Percentiles rank a stretch among this genome's conserved stretches.
Evolutionary conservation across 2,329 filamentous ascomycete species (phyloP).

Genomic region (Fusarium stilboides): DNA sequence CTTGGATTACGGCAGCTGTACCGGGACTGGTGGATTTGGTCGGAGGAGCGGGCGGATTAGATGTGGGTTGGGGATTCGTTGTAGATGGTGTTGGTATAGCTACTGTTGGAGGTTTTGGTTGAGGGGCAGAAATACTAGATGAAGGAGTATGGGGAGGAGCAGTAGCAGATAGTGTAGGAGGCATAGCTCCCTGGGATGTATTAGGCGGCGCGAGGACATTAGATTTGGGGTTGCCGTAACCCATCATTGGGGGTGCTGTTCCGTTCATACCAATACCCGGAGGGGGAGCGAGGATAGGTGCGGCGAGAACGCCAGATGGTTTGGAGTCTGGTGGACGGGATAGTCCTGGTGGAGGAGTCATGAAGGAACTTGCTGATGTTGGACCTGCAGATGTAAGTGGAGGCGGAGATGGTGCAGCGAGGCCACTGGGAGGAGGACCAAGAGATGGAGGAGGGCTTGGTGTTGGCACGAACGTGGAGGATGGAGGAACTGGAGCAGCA

Average conservation of each 20-base stretch:
- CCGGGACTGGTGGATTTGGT: constrained; percentile 23
- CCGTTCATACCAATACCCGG: constrained; percentile 49
- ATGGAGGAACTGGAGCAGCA: constrained; percentile 36
- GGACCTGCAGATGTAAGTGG: constrained; percentile 9
- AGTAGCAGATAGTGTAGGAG: constrained; percentile 36
- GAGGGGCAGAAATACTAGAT: constrained; percentile 6
- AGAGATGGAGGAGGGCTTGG: constrained; percentile 32
- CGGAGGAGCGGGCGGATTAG: constrained; percentile 15
- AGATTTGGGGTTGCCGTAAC: constrained; percentile 56
- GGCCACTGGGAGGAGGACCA: constrained; percentile 36
- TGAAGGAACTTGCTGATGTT: constrained; percentile 21
- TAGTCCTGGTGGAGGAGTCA: constrained; percentile 45
- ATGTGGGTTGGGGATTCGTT: constrained; percentile 22
- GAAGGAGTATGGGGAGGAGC: constrained; percentile 40
- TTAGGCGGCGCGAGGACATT: constrained; percentile 64
- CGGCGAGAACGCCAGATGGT: constrained; percentile 55
- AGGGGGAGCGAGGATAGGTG: constrained; percentile 57
- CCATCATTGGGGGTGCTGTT: constrained; percentile 48
- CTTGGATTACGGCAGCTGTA: constrained; percentile 30
- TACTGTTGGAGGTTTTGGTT: constrained; percentile 9
- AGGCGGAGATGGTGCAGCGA: constrained; percentile 42
- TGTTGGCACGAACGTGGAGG: constrained; percentile 28
- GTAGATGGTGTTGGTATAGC: constrained; percentile 10
- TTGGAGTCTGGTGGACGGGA: constrained; percentile 48
- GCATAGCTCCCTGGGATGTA: constrained; percentile 52